A percentile compares a stretch with the other conserved stretches of the same genome.
Evolutionary conservation across 2,329 filamentous ascomycete species (phyloP).

Genomic region (Proliferodiscus dingleyae): DNA sequence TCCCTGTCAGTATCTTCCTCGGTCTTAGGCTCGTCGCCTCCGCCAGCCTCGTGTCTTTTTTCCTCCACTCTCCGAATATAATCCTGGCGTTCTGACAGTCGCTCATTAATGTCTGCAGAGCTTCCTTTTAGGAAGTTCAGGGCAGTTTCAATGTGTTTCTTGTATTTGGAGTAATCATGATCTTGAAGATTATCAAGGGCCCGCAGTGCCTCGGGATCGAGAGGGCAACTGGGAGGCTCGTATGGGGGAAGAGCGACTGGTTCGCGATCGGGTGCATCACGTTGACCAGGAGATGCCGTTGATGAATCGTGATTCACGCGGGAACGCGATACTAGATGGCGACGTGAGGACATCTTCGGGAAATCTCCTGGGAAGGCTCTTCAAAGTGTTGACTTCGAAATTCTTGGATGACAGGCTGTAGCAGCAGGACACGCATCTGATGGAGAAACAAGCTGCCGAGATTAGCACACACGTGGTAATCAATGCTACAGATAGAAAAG

Average conservation of each 20-base stretch:
- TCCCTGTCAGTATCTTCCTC: slow-evolving; percentile 34
- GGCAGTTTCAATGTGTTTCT: slow-evolving; percentile 43
- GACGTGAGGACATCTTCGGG: slow-evolving; percentile 19
- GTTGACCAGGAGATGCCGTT: slow-evolving; percentile 14
- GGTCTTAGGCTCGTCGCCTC: slow-evolving; percentile 31
- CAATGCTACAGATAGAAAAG: no score
- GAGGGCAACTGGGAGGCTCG: slow-evolving; percentile 46
- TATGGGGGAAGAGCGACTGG: slow-evolving; percentile 42
- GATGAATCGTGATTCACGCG: slow-evolving; percentile 18
- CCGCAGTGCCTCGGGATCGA: slow-evolving; percentile 42
- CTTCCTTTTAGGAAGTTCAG: slow-evolving; percentile 40
- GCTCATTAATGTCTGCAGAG: slow-evolving; percentile 51
- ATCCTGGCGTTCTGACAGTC: slow-evolving; percentile 32
- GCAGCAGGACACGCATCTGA: no score
- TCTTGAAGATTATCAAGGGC: slow-evolving; percentile 41
- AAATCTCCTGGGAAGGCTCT: no score
- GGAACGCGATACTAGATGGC: slow-evolving; percentile 17
- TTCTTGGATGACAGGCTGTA: no score
- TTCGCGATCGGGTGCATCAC: slow-evolving; percentile 10
- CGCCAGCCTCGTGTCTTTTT: slow-evolving; percentile 29
- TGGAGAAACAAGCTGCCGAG: no score
- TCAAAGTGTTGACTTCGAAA: no score
- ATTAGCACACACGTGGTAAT: no score
- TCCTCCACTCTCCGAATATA: slow-evolving; percentile 19
- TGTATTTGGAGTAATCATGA: slow-evolving; percentile 39